Base-by-base conservation (phyloP, 495 filamentous ascomycete genomes). In the Chaetomium fimeti region DNA sequence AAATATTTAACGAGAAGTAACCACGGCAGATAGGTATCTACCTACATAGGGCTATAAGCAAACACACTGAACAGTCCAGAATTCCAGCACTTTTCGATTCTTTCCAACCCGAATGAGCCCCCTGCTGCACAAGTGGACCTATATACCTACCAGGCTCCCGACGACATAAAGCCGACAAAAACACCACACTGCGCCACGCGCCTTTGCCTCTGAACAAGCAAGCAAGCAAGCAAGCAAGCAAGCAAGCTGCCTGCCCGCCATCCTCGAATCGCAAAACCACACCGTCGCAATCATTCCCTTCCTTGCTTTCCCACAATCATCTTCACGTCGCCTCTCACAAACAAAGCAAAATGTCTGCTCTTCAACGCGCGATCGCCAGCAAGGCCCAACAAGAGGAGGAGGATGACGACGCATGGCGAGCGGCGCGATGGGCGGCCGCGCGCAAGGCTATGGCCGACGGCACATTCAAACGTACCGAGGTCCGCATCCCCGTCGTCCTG, bases 401-500 rank as follows among this genome's bases (percentile, higher is more conserved):
- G 25, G 52, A 54, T 15, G 29, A 54, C 5, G 36, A 13, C 3
- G 5, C 25, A n/a, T 32, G 28, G 36, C 36, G 40, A 29, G 22
- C 24, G 56, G 56, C 36, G n/a, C 22, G 56, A 43, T 58, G 56
- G 56, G 22, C 20, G 24, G 11, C 36, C 18, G 56, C 56, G 13
- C 43, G 38, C 16, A 43, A 28, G 22, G 56, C 27, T 5, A 15
- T 58, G 12, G 56, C 56, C 24, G 38, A 43, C 56, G 56, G 56
- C 24, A 58, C 56, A 3, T 58, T 28, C 38, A 9, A 58, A 9
- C 5, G 13, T 6, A 29, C 38, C 18, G 38, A 58, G 24, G 9
- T 57, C 8, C 56, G 56, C n/a, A 16, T 45, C 36, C 56, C 56
- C 38, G 38, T 58, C 56, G 43, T 57, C 40, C 25, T 58, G 2